Base-by-base conservation (phyloP, 2,329 filamentous ascomycete species). In the Cordyceps pruinosa region DNA sequence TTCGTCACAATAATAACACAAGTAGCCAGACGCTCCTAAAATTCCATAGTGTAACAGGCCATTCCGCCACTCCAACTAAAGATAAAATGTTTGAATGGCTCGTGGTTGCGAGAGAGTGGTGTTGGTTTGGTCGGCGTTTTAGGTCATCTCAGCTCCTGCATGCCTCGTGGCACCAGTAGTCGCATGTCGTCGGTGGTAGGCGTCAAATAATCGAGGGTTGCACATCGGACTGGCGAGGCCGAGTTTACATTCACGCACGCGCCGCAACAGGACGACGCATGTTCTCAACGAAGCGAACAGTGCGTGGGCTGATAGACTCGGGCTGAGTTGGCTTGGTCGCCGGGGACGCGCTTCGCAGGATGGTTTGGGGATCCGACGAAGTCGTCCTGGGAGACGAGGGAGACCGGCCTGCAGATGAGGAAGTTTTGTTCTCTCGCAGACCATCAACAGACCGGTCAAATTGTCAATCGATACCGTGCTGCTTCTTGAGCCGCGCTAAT, bases 381-480 rank as follows among this genome's bases (percentile, higher is more conserved):
- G 69, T 64, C 62, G 72, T 73, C 71, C 69, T 69, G 59, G 71
- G 69, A 72, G 53, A 56, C 53, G 45, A 39, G 37, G 73, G 75
- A 76, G 80, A 85, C 82, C 81, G 81, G 81, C 79, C 81, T 80
- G 79, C 79, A 79, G 80, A 80, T 73, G 69, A 72, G 68, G 74
- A 72, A 65, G 66, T 61, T 65, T 68, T 70, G 68, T 77, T 70
- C 66, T 70, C 70, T 64, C 66, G 69, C 71, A 70, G 72, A 70
- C 68, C 72, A 69, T 81, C 81, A 72, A 74, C 78, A 82, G 82
- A 77, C 83, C 83, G 84, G 84, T 87, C 84, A 80, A 80, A 83
- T 83, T 84, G 84, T 93, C 90, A 99, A 86, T 97, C 93, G 82
- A 97, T 97, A 73, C 92, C 93, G 76, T 99, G 91, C 76, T 97